phyloP scores from a whole-genome alignment of 2,329 filamentous ascomycete species.

The Colletotrichum spinosum region DNA sequence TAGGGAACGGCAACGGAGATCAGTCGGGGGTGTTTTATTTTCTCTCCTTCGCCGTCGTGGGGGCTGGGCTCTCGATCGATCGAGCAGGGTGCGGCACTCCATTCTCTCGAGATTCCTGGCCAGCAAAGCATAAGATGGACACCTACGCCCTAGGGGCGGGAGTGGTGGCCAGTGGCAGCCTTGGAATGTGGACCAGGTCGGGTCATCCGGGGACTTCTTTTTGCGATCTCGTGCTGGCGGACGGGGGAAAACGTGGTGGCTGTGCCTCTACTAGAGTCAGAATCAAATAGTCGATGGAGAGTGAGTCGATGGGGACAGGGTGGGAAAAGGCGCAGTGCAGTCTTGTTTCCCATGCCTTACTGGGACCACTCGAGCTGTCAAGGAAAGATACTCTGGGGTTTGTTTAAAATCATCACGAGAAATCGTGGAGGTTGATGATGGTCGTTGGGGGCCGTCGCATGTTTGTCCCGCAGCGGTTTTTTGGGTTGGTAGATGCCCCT shows the following conservation, averaged over 20 bases:
- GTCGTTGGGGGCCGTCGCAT: constrained; percentile 21
- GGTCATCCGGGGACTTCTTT: constrained; percentile 9
- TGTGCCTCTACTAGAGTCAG: background rate
- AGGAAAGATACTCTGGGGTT: no score
- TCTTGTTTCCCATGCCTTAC: no score
- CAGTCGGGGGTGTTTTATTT: no score
- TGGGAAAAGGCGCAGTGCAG: no score
- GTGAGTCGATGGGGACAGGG: no score
- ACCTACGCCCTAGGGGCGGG: background rate
- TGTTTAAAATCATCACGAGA: no score
- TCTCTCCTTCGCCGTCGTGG: no score
- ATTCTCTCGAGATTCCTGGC: background rate
- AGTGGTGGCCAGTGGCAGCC: constrained; percentile 32
- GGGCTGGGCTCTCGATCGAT: no score
- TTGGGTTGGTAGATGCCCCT: constrained; percentile 4
- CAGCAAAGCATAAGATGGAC: no score
- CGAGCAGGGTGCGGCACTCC: constrained; percentile 15
- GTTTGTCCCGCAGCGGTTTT: background rate
- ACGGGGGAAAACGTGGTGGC: background rate
- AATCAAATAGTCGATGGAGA: no score
- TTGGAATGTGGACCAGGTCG: constrained; percentile 17
- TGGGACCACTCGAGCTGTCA: no score
- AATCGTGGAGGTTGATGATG: background rate
- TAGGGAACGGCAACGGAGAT: no score
- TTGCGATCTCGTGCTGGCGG: constrained; percentile 1